Evolutionary conservation across 257 asterid genomes (phyloP).

Genomic region (Lantana camara): DNA sequence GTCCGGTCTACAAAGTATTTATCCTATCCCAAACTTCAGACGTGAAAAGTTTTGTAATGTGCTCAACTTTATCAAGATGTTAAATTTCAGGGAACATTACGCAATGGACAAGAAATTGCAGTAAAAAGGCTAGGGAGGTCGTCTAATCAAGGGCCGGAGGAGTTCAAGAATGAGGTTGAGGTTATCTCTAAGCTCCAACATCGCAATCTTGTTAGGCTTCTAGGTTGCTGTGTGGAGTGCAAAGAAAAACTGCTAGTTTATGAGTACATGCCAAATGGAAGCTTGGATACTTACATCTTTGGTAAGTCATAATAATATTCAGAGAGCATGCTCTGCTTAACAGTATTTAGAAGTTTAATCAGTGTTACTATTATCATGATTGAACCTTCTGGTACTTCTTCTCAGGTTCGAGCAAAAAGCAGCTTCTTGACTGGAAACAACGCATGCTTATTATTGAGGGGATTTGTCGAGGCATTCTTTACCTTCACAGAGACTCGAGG

Average conservation of each 20-base stretch:
- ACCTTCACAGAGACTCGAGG: conserved; percentile 61
- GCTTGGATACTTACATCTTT: conserved; percentile 54
- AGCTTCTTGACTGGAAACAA: conserved; percentile 43
- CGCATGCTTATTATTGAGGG: conserved; percentile 51
- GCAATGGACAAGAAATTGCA: conserved; percentile 47
- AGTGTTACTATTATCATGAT: too few relatives aligned
- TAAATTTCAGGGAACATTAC: conserved; percentile 40
- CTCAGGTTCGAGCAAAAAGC: conserved; percentile 37
- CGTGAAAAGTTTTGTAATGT: neutral
- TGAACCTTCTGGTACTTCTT: neutral
- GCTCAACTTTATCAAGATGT: neutral
- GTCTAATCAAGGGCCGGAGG: conserved; percentile 52
- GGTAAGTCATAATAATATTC: conserved; percentile 31
- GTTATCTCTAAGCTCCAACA: conserved; percentile 54
- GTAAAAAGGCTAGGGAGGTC: conserved; percentile 53
- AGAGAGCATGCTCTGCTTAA: neutral
- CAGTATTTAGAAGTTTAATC: too few relatives aligned
- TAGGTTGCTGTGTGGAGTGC: conserved; percentile 56
- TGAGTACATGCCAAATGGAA: conserved; percentile 62
- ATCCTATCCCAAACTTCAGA: neutral
- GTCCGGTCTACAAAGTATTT: conserved; percentile 19
- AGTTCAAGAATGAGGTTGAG: conserved; percentile 50
- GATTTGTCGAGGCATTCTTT: conserved; percentile 57
- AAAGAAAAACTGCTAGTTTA: conserved; percentile 57
- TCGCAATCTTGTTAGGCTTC: conserved; percentile 49